Evolutionary conservation across 169 alveolate genomes (phyloP).

Genomic region (Plasmodium gaboni): DNA sequence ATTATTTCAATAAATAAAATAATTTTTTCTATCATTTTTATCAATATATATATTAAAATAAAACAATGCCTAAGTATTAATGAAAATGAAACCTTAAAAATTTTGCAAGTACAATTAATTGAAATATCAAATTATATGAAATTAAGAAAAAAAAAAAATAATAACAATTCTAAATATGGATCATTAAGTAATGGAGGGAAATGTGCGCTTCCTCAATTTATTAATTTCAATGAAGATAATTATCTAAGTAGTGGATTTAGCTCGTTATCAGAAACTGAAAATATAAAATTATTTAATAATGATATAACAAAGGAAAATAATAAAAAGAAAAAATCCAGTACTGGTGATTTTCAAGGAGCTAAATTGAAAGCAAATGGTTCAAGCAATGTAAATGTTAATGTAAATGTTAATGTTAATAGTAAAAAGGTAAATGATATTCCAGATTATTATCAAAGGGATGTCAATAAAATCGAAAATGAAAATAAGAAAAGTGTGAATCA

Average conservation of each 20-base stretch:
- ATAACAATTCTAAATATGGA: neutral
- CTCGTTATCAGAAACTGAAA: conserved; percentile 18
- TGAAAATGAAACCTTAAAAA: conserved; percentile 26
- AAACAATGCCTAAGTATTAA: conserved; percentile 28
- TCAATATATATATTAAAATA: conserved; percentile 66
- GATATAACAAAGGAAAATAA: neutral
- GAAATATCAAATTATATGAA: conserved; percentile 28
- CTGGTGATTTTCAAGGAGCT: no score
- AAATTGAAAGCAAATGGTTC: neutral
- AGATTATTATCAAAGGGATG: neutral
- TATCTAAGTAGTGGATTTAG: conserved; percentile 41
- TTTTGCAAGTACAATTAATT: conserved; percentile 39
- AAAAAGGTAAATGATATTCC: neutral
- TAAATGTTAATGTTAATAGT: neutral
- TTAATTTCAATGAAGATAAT: conserved; percentile 25
- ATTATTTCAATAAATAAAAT: conserved; percentile 33
- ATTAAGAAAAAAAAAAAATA: neutral
- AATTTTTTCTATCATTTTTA: conserved; percentile 45
- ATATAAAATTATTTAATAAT: neutral
- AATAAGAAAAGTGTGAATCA: no score
- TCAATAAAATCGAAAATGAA: neutral
- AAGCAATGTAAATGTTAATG: neutral
- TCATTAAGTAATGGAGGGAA: neutral
- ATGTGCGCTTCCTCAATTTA: neutral
- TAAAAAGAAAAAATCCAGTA: neutral